Percentiles rank a stretch among this genome's conserved stretches.
Conservation (phyloP, 345 rosid species). For the Gossypium stocksii region DNA sequence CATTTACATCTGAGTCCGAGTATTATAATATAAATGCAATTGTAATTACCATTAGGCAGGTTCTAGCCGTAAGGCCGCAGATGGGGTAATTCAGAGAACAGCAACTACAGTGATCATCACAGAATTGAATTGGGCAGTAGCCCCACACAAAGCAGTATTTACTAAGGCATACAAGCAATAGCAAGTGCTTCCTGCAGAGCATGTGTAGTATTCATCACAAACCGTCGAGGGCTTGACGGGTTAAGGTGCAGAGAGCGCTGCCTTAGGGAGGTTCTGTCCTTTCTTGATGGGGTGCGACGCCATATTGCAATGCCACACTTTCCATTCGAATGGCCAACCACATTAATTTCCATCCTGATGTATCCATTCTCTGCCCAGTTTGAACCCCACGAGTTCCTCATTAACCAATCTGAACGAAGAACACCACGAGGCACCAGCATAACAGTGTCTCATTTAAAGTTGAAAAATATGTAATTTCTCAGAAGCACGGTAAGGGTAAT, state of each 20-base stretch:
- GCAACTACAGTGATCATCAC: slow-evolving; percentile 68
- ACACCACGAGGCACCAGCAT: not conserved
- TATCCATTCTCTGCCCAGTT: slow-evolving; percentile 79
- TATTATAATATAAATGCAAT: not conserved
- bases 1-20: too few relatives aligned
- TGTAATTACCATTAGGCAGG: slow-evolving; percentile 57
- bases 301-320: slow-evolving; percentile 81
- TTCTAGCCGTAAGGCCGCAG: slow-evolving; percentile 50
- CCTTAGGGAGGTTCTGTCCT: slow-evolving; percentile 65
- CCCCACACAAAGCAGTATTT: slow-evolving; percentile 73
- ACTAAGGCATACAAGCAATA: slow-evolving; percentile 56
- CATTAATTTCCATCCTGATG: slow-evolving; percentile 60
- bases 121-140: slow-evolving; percentile 79
- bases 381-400: slow-evolving; percentile 75
- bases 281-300: slow-evolving; percentile 71
- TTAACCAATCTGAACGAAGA: too few relatives aligned
- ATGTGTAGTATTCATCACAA: slow-evolving; percentile 59
- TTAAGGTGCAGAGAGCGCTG: slow-evolving; percentile 61
- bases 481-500: slow-evolving; percentile 51
- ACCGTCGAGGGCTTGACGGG: slow-evolving; percentile 46
- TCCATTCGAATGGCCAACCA: slow-evolving; percentile 31
- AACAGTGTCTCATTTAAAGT: not conserved
- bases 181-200: slow-evolving; percentile 62
- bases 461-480: slow-evolving; percentile 23
- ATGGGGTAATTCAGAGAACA: slow-evolving; percentile 70